Evolutionary conservation across 176 grass and related monocot species (phyloP), one percentile per base, ranked within the genome.

Genomic region (Oryza glumipatula): DNA sequence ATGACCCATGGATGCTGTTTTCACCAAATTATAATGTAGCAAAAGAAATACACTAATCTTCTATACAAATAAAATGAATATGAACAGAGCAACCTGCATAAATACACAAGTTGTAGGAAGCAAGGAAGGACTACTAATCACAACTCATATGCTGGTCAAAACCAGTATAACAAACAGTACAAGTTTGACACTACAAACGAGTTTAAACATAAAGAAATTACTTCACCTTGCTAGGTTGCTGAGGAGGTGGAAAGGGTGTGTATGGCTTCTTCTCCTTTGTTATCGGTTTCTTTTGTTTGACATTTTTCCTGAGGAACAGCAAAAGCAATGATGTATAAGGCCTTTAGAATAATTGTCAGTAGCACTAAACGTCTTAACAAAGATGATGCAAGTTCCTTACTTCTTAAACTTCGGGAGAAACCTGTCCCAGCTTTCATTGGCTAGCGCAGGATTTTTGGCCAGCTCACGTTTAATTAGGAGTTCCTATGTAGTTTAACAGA

Each of bases 251-350:
- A 88, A 94, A 98, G 30, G 96, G 96, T 73, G 96, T 95, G 64
- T 98, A 98, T 43, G 94, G 91, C 89, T 98, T 98, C 86, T 98
- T 98, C 83, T 95, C 93, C 93, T 98, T 98, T 54, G 86, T 77
- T 73, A 94, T 93, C 4, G 85, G 91, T 63, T 98, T 95, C 88
- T 88, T 92, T 84, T 95, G 93, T 81, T 98, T 91, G 76, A 98
- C 96, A 89, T 95, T 98, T 91, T 98, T 98, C 76, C 96, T 95
- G 70, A 65, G 88, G 82, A 83, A 52, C 44, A 92, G 77, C 8
- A 48, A 70, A 75, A 52, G 28, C 0, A 21, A 73, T 38, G 23
- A 82, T 15, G 82, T 26, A 66, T 86, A 26, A 75, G 11, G 74
- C 10, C 61, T 33, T 61, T 7, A 56, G 38, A 30, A 68, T 83